Percentiles rank a stretch among this genome's conserved stretches.
phyloP scores from a whole-genome alignment of 371 early-diverging fungal species.

The Haplosporangium sp. region DNA sequence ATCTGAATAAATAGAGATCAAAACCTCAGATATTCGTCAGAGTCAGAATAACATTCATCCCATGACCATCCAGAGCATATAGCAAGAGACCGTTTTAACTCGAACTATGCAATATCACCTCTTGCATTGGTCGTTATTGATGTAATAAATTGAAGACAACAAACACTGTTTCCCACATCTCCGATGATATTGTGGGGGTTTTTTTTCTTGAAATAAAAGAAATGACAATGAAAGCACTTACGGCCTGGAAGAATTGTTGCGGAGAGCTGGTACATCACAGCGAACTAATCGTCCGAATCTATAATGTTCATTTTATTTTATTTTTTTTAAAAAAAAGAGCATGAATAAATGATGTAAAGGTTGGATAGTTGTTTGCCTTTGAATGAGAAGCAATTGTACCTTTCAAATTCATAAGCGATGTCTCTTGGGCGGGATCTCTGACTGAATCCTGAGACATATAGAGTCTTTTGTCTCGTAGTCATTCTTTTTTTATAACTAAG shows the following conservation, averaged over 20 bases:
- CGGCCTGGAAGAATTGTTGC: constrained; percentile 55
- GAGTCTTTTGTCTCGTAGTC: constrained; percentile 29
- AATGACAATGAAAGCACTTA: constrained; percentile 9
- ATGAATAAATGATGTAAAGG: background rate
- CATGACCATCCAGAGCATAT: background rate
- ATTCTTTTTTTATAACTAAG: background rate
- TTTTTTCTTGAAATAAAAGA: background rate
- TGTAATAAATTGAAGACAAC: background rate
- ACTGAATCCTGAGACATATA: constrained; percentile 82
- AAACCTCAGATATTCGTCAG: too few species aligned
- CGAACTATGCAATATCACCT: background rate
- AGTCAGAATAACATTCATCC: background rate
- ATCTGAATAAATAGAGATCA: too few species aligned
- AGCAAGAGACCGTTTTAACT: background rate
- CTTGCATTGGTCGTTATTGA: background rate
- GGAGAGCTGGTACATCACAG: constrained; percentile 86
- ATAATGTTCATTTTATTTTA: background rate
- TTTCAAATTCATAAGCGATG: constrained; percentile 88
- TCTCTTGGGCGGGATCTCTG: constrained; percentile 77
- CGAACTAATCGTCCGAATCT: constrained; percentile 86
- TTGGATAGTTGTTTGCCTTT: background rate
- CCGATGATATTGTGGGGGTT: background rate
- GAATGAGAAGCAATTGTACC: constrained; percentile 57
- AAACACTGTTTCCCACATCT: background rate
- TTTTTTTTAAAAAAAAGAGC: background rate